Percentiles rank a stretch among this genome's conserved stretches.
phyloP scores from a whole-genome alignment of 495 filamentous ascomycete species.

The Parachaetomium inaequale region DNA sequence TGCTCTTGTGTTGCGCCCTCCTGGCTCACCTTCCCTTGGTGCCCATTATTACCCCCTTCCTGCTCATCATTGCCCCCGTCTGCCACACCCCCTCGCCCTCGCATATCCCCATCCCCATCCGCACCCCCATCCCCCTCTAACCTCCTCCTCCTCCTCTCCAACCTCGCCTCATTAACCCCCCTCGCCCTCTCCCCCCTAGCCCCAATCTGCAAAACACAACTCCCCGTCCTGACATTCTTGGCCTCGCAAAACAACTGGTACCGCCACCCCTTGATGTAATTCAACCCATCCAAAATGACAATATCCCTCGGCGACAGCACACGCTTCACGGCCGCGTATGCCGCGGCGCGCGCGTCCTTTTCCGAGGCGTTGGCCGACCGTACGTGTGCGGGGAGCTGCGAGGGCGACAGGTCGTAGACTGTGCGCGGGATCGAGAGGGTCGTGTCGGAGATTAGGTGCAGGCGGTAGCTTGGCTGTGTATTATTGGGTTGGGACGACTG shows the following conservation, averaged over 20 bases:
- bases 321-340: constrained; percentile 83
- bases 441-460: constrained; percentile 68
- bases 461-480: constrained; percentile 40
- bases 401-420: constrained; percentile 58
- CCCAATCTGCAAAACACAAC: constrained; percentile 83
- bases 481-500: constrained; percentile 11
- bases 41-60: neutral
- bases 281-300: constrained; percentile 84
- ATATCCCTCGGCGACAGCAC: constrained; percentile 72
- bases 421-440: constrained; percentile 58
- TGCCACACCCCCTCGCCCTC: neutral
- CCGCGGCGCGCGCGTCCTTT: constrained; percentile 86
- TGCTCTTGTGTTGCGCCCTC: neutral
- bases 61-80: neutral
- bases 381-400: constrained; percentile 44
- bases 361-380: constrained; percentile 62
- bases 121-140: constrained; percentile 5
- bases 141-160: constrained; percentile 25
- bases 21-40: neutral
- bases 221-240: constrained; percentile 78
- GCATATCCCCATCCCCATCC: neutral
- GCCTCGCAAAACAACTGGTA: constrained; percentile 96
- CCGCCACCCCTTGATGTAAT: constrained; percentile 97
- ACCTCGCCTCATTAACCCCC: constrained; percentile 53
- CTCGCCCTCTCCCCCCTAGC: constrained; percentile 65